Base-by-base conservation (phyloP, 2,329 filamentous ascomycete species). In the Thelonectria discophora region DNA sequence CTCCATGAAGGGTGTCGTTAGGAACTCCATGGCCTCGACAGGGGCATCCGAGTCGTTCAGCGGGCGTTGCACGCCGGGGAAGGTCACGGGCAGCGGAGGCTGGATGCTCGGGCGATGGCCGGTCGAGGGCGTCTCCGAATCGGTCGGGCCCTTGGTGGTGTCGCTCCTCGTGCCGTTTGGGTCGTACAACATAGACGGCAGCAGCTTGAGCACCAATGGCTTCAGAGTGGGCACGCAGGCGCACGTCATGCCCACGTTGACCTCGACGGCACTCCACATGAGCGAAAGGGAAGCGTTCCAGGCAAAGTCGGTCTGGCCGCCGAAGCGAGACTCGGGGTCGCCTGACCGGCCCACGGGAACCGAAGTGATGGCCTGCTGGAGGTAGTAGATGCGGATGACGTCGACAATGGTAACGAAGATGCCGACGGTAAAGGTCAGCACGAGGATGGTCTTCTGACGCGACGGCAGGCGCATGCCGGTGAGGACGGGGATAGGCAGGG, bases 181-280 rank as follows among this genome's bases (percentile, higher is more conserved):
- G 58, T 86, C 83, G 64, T 85, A 75, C 10, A 88, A 73, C 78
- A 87, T 85, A 18, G 80, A 76, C 2, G 86, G 86, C n/a, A 88
- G 76, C 54, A 88, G 81, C 61, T 82, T 82, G 66, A 91, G 86
- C 57, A 94, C 88, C 7, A 98, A 81, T 1, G 94, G 94, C 74
- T 97, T 97, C 64, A 97, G 80, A 0, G 91, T 94, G 9, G 94
- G 94, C n/a, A 97, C 91, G 70, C 93, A 97, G 43, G 91, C 94
- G 73, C 92, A 97, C 65, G 93, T 90, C 69, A 97, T 93, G 17
- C 93, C 94, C 1, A 96, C 82, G 67, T 97, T 95, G 72, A 97
- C 93, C 76, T 97, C 94, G 55, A 97, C 88, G 12, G 90, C 91
- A 15, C 91, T 94, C 94, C 94, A 98, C 91, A 97, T 94, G 73